Evolutionary conservation across 192 early-diverging fungal genomes (phyloP), one percentile per base, ranked within the genome.

Genomic region (Lunasporangiospora selenospora): DNA sequence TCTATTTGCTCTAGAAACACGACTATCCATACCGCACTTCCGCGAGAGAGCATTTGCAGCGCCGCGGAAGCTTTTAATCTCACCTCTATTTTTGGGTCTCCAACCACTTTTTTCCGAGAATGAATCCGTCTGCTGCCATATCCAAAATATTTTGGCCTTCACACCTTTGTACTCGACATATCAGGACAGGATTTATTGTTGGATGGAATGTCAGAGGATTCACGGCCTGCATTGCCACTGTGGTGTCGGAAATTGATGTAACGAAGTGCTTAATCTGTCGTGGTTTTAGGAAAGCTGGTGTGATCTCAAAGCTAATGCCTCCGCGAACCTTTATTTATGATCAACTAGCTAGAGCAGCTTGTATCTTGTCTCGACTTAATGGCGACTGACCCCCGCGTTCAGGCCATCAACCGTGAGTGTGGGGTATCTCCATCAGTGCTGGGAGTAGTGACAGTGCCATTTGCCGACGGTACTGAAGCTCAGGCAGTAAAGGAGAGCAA

Each of bases 101-200:
- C 27, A 47, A 31, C 18, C 34, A 29, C 13, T 23, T 51, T 3
- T 27, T 9, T 9, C 13, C 5, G 37, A 67, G 12, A 23, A 76
- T 76, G 71, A 80, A 71, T 19, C 48, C 78, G 11, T 67, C 78
- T 2, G 67, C 60, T 5, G 71, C 75, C 9, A 77, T 81, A 11
- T 75, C 76, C 13, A 81, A 85, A 45, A 63, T 83, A 31, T 81
- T 80, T 43, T 85, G 81, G 81, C 83, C 83, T 12, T 69, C 76
- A 6, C 83, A 83, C 50, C 38, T 81, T n/a, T 83, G 81, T 55
- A 66, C 77, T 19, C 65, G 73, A 15, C 65, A 77, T 44, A 50
- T 64, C 32, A 62, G 55, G 48, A 58, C 71, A 18, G 83, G 83
- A 5, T 85, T 75, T 42, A 70, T 85, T 3, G 66, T 85, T 23